phyloP scores from a whole-genome alignment of 2,329 filamentous ascomycete genomes.

The Sarocladiaceae sp. region DNA sequence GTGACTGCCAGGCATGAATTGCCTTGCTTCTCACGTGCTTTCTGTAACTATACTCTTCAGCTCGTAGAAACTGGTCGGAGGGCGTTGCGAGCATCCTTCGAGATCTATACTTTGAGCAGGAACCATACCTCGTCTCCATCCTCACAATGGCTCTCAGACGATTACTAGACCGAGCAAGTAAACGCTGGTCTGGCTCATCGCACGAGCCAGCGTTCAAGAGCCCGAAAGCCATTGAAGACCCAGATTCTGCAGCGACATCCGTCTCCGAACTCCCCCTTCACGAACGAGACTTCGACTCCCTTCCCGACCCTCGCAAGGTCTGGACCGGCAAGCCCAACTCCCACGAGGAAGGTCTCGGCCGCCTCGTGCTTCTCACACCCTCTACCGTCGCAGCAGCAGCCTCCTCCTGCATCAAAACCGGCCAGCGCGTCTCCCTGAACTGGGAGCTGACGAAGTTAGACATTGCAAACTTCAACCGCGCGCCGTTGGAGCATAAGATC shows the following conservation, averaged over 20 bases:
- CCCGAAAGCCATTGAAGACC: neutral
- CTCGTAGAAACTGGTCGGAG: neutral
- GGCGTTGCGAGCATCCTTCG: neutral
- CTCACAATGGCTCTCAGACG: neutral
- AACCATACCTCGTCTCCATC: no score
- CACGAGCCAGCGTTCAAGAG: neutral
- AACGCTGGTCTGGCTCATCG: neutral
- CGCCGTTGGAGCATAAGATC: constrained; percentile 46
- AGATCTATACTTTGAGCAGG: neutral
- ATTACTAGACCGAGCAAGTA: neutral
- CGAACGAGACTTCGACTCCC: constrained; percentile 25
- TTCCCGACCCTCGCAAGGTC: constrained; percentile 43
- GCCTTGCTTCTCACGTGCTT: neutral
- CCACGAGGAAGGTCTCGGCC: constrained; percentile 47
- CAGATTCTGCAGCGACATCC: neutral
- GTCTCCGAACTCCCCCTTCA: neutral
- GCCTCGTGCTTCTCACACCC: constrained; percentile 46
- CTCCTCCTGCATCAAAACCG: constrained; percentile 44
- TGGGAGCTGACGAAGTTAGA: constrained; percentile 55
- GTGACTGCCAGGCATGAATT: neutral
- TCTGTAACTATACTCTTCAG: neutral
- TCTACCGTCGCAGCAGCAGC: constrained; percentile 47
- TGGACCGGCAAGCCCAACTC: constrained; percentile 42
- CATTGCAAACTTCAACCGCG: constrained; percentile 48
- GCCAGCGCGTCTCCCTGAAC: constrained; percentile 45